These are phyloP conservation scores for Teratosphaeria zuluensis DNA, from an alignment of 2,329 filamentous ascomycete genomes.

Conservation along the genomic window DNA sequence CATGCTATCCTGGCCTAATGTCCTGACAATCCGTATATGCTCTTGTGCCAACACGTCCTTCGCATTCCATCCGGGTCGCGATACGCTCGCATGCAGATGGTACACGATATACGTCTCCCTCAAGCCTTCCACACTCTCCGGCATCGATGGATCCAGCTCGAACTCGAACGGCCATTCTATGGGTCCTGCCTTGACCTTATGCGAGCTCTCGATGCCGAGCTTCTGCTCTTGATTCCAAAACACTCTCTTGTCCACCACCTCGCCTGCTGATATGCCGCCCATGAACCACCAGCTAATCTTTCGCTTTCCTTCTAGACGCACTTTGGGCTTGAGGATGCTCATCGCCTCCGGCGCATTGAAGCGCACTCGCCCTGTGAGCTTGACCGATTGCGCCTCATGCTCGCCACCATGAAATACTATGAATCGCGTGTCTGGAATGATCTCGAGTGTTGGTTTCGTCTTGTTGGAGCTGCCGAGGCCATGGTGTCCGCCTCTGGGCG, in stretches of 20 bases:
- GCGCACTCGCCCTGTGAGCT: constrained; percentile 37
- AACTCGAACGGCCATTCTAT: constrained; percentile 44
- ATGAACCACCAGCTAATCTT: constrained; percentile 35
- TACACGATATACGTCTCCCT: constrained; percentile 81
- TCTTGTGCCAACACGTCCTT: constrained; percentile 79
- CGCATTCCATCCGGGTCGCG: constrained; percentile 67
- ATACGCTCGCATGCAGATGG: constrained; percentile 80
- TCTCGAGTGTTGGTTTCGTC: constrained; percentile 29
- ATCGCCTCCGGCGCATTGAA: constrained; percentile 39
- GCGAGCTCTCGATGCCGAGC: constrained; percentile 35
- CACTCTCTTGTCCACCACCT: constrained; percentile 37
- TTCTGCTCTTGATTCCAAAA: constrained; percentile 37
- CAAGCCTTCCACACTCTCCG: constrained; percentile 87
- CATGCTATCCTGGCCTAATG: constrained; percentile 60
- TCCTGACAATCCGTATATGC: constrained; percentile 41
- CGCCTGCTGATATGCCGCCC: constrained; percentile 27
- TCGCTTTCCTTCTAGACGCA: constrained; percentile 38
- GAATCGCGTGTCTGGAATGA: constrained; percentile 39
- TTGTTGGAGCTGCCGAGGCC: not conserved
- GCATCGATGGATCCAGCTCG: constrained; percentile 37
- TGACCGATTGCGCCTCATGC: constrained; percentile 35
- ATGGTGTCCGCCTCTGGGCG: constrained; percentile 12
- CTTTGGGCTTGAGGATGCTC: constrained; percentile 37
- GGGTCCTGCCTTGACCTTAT: constrained; percentile 40
- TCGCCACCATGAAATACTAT: constrained; percentile 41